Base-by-base conservation (phyloP, 306 rosid genomes). In the Cicer bijugum region DNA sequence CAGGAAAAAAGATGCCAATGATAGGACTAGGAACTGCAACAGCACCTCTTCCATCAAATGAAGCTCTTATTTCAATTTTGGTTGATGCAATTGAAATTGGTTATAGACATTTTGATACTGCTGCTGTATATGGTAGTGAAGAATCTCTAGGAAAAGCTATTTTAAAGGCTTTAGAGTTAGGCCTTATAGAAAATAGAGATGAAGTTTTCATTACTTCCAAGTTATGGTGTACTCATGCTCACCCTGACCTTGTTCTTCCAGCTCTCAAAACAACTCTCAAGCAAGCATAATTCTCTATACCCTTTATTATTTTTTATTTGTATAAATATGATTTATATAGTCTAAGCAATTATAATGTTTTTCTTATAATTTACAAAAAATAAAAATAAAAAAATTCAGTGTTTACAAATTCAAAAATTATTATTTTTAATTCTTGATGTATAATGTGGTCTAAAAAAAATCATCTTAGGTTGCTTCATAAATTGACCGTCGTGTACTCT, bases 151-250 rank as follows among this genome's bases (percentile, higher is more conserved):
- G 86, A 42, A 48, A 75, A 59, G 86, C 84, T 19, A 68, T 83
- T 20, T 50, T 44, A 2, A 50, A 75, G 59, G 86, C 84, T 15
- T 35, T 80, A 38, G 79, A 83, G 23, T 8, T 42, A 10, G 88
- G 90, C 14, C 75, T 85, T 35, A 57, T 90, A 35, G 47, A 83
- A 5, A 66, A 58, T 8, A 51, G 88, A 1, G 75, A 83, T 9
- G 84, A 90, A 43, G 62, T 85, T 8, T 88, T 90, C 60, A 72
- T 88, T 9, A 83, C 87, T 51, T 66, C 91, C 15, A 89, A 89
- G 81, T 82, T 85, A 3, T 85, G 85, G 80, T 3, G 39, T 43
- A 28, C 38, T 12, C 76, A 81, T 66, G 78, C 91, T 5, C 84
- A 87, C 46, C 89, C 60, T 56, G 55, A 86, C 6, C 86, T 69